A percentile compares a stretch with the other conserved stretches of the same genome.
Conservation (phyloP, 2,329 filamentous ascomycete species). For the Fusarium sp. region DNA sequence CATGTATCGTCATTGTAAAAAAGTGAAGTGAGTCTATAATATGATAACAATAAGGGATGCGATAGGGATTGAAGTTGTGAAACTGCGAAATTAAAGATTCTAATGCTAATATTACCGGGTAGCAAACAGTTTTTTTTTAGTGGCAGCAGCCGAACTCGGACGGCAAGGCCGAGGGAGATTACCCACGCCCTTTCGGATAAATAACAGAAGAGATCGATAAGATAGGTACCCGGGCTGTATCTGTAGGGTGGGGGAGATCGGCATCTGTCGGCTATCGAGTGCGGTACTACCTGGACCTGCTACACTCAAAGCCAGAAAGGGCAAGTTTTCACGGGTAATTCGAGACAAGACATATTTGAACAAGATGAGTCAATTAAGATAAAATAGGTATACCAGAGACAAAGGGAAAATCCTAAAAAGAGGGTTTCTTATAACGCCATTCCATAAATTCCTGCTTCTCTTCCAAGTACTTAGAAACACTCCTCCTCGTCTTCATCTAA, state of each 20-base stretch:
- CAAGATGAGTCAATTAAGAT: background rate
- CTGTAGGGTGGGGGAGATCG: background rate
- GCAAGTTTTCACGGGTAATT: constrained; percentile 55
- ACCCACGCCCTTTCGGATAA: constrained; percentile 6
- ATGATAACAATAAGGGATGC: background rate
- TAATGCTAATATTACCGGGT: background rate
- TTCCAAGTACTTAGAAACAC: constrained; percentile 35
- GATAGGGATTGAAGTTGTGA: constrained; percentile 1
- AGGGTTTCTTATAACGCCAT: constrained; percentile 5
- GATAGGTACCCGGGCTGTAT: constrained; percentile 16
- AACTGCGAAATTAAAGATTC: constrained; percentile 24
- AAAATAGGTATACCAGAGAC: constrained; percentile 39
- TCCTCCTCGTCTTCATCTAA: constrained; percentile 65
- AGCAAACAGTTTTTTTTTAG: background rate
- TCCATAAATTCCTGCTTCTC: background rate
- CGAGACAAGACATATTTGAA: background rate
- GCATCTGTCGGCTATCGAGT: constrained; percentile 28
- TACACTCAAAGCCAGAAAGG: background rate
- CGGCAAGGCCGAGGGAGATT: constrained; percentile 28
- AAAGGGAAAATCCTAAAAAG: constrained; percentile 25
- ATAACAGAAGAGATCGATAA: background rate
- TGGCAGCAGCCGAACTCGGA: constrained; percentile 37
- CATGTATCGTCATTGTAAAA: constrained; percentile 32
- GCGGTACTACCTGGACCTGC: background rate
- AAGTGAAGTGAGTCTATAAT: background rate